Evolutionary conservation across 2,329 filamentous ascomycete species (phyloP).

Genomic region (Colletotrichum phormii): DNA sequence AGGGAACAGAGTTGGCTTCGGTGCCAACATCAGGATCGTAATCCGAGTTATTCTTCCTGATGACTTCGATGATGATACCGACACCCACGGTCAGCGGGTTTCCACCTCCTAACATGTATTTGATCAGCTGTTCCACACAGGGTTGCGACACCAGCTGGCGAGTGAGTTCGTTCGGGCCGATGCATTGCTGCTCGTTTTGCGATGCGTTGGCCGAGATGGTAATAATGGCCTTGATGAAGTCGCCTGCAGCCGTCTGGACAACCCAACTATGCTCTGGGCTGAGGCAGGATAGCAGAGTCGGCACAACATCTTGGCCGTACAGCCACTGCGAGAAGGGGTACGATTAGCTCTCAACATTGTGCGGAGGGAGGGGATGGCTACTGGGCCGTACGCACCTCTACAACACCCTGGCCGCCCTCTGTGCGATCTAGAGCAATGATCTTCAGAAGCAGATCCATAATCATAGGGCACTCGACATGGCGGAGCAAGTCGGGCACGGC

Average conservation of each 20-base stretch:
- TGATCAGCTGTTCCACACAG: slow-evolving; percentile 87
- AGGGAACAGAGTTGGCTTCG: slow-evolving; percentile 82
- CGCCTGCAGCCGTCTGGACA: slow-evolving; percentile 94
- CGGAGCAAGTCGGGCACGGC: slow-evolving; percentile 87
- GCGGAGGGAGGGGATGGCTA: neutral
- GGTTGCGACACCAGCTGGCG: slow-evolving; percentile 89
- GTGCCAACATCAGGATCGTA: slow-evolving; percentile 94
- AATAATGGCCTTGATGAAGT: slow-evolving; percentile 98
- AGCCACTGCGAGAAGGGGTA: slow-evolving; percentile 77
- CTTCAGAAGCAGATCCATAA: slow-evolving; percentile 97
- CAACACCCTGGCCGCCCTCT: slow-evolving; percentile 90
- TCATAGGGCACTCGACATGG: slow-evolving; percentile 96
- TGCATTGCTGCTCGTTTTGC: slow-evolving; percentile 98
- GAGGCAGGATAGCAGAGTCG: slow-evolving; percentile 86
- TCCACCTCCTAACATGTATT: slow-evolving; percentile 91
- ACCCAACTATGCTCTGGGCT: slow-evolving; percentile 87
- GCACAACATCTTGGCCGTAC: slow-evolving; percentile 88
- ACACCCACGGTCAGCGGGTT: slow-evolving; percentile 97
- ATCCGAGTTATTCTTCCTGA: slow-evolving; percentile 98
- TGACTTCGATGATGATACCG: slow-evolving; percentile 97
- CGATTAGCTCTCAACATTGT: slow-evolving; percentile 10
- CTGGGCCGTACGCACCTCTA: slow-evolving; percentile 74
- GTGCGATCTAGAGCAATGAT: slow-evolving; percentile 96
- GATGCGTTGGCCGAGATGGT: slow-evolving; percentile 98
- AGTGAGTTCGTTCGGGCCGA: slow-evolving; percentile 96